These are phyloP conservation scores for Xylaria acuta DNA, from an alignment of 495 filamentous ascomycete species.

Conservation along the genomic window DNA sequence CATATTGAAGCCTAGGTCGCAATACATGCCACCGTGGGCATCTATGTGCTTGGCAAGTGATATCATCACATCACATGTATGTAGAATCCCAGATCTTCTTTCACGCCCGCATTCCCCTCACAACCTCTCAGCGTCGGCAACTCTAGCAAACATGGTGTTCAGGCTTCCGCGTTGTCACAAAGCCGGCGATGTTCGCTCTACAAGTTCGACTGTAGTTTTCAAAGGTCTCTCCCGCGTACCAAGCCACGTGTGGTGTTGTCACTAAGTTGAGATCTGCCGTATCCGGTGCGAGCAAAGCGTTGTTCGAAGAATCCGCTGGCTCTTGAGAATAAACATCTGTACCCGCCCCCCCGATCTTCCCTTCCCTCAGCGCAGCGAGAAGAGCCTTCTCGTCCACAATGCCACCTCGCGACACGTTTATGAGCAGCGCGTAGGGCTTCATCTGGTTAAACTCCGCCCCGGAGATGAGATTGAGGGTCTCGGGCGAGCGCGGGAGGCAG, in stretches of 20 bases:
- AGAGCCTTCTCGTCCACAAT: slow-evolving; percentile 62
- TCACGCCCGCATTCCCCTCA: background rate
- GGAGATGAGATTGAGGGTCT: slow-evolving; percentile 55
- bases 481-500: slow-evolving; percentile 50
- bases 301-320: slow-evolving; percentile 48
- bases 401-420: slow-evolving; percentile 65
- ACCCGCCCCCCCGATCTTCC: slow-evolving; percentile 57
- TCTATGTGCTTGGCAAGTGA: background rate
- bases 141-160: slow-evolving; percentile 30
- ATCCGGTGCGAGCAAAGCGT: slow-evolving; percentile 33
- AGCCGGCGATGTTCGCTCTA: slow-evolving; percentile 38
- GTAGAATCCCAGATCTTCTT: background rate
- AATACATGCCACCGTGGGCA: no score
- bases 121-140: no score
- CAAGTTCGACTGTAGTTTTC: slow-evolving; percentile 41
- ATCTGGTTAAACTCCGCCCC: slow-evolving; percentile 56
- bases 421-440: slow-evolving; percentile 52
- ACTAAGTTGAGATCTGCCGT: slow-evolving; percentile 44
- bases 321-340: slow-evolving; percentile 62
- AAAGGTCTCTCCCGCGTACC: slow-evolving; percentile 47
- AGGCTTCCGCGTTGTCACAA: slow-evolving; percentile 29
- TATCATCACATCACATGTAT: background rate
- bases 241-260: slow-evolving; percentile 51
- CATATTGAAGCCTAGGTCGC: background rate
- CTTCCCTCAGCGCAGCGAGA: slow-evolving; percentile 52